phyloP scores from a whole-genome alignment of 805 yeast genomes.

The Kodamaea kakaduensis region DNA sequence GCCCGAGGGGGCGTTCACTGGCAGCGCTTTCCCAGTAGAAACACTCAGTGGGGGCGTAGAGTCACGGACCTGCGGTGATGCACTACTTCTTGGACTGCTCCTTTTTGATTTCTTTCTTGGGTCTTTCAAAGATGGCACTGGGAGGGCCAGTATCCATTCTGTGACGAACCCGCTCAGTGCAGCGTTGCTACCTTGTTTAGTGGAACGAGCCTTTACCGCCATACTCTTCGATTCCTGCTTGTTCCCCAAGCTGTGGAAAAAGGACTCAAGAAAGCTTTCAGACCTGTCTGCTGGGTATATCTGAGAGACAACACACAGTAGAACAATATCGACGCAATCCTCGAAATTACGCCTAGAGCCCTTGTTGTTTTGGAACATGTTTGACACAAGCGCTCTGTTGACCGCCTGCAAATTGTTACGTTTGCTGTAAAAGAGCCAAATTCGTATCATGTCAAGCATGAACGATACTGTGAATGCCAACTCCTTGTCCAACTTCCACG shows the following conservation, averaged over 20 bases:
- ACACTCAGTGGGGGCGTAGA: not conserved
- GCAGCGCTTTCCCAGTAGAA: not conserved
- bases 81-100: not conserved
- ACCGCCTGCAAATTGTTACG: conserved; percentile 9
- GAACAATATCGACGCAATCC: not conserved
- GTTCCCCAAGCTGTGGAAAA: conserved; percentile 3
- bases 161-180: not conserved
- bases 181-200: not conserved
- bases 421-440: conserved; percentile 15
- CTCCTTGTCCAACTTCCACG: conserved; percentile 2
- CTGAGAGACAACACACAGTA: conserved; percentile 1
- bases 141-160: conserved; percentile 3
- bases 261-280: conserved; percentile 2
- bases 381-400: conserved; percentile 7
- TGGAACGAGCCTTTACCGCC: not conserved
- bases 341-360: not conserved
- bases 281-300: not conserved
- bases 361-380: conserved; percentile 4
- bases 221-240: not conserved
- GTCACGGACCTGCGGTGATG: conserved; percentile 2
- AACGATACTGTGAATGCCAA: not conserved
- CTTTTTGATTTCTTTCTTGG: conserved; percentile 1
- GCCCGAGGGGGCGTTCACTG: no score
- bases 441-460: conserved; percentile 2
- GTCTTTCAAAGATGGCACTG: not conserved